Base-by-base conservation (phyloP, 345 rosid genomes). In the Anastatica hierochuntica region DNA sequence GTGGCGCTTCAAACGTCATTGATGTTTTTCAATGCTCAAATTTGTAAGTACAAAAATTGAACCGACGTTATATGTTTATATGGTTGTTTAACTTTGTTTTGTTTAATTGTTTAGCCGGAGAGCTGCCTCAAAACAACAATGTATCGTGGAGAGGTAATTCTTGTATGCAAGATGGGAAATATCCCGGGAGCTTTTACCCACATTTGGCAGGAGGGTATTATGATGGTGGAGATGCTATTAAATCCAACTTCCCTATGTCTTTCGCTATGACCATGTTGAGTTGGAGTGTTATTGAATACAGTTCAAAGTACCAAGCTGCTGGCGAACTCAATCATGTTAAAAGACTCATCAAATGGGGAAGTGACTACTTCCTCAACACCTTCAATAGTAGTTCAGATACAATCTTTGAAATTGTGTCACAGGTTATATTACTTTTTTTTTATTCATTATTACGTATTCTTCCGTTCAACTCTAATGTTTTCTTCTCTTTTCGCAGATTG, bases 181-280 rank as follows among this genome's bases (percentile, higher is more conserved):
- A 21, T 0, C 12, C 6, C 72, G 76, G 72, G 4, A 49, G 73
- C 17, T 14, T 58, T 41, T 72, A 74, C 30, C 88, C 83, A 53
- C 81, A 94, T 69, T 76, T 94, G 49, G 77, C 67, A 2, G 97
- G 99, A 4, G 99, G 97, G 0, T 94, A 68, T 55, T 94, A 85
- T 14, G 99, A 94, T 40, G 99, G 92, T 1, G 97, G 99, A 11
- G 99, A 94, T 74, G 76, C 97, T 14, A 88, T 94, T 63, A 94
- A 94, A 72, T 94, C 85, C 69, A 62, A 88, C 47, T 94, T 88
- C 56, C 99, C 97, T n/a, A 55, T 65, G 47, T 77, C 99, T 31
- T 94, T 83, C 67, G 78, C 99, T 52, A 77, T 94, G 82, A 94
- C 99, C 1, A 83, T 94, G 97, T 60, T 94, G 69, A 94, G 99